Evolutionary conservation across 1,139 yeast genomes (phyloP).

Genomic region (Suhomyces kunorum): DNA sequence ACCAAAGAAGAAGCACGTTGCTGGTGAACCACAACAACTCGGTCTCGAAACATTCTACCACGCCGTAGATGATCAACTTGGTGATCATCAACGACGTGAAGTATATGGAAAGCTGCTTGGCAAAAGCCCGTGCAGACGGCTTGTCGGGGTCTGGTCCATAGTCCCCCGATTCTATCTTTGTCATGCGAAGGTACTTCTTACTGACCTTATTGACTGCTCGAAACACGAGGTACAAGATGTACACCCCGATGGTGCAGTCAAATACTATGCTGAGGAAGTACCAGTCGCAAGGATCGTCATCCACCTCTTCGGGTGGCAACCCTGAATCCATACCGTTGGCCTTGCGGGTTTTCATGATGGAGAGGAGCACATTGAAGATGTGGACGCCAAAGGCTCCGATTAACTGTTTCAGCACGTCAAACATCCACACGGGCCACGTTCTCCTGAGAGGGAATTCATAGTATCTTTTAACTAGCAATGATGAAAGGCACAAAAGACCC

Average conservation of each 20-base stretch:
- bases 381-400: slow-evolving; percentile 87
- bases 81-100: slow-evolving; percentile 64
- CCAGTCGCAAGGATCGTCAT: slow-evolving; percentile 79
- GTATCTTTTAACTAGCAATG: slow-evolving; percentile 72
- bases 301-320: slow-evolving; percentile 12
- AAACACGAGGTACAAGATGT: slow-evolving; percentile 63
- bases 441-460: slow-evolving; percentile 78
- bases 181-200: slow-evolving; percentile 32
- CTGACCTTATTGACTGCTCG: slow-evolving; percentile 47
- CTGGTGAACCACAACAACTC: slow-evolving; percentile 49
- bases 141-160: slow-evolving; percentile 63
- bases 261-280: slow-evolving; percentile 83
- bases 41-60: slow-evolving; percentile 42
- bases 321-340: slow-evolving; percentile 9
- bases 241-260: slow-evolving; percentile 96
- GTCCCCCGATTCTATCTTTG: slow-evolving; percentile 76
- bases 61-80: slow-evolving; percentile 49
- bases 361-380: slow-evolving; percentile 69
- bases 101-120: slow-evolving; percentile 74
- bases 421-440: slow-evolving; percentile 86
- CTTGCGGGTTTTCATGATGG: slow-evolving; percentile 50
- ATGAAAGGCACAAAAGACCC: slow-evolving; percentile 74
- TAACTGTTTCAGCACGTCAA: slow-evolving; percentile 87
- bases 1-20: slow-evolving; percentile 64
- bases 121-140: slow-evolving; percentile 64